Percentiles rank a stretch among this genome's conserved stretches.
These are phyloP conservation scores for Cladorrhinum samala DNA, from an alignment of 495 filamentous ascomycete species.

Conservation along the genomic window DNA sequence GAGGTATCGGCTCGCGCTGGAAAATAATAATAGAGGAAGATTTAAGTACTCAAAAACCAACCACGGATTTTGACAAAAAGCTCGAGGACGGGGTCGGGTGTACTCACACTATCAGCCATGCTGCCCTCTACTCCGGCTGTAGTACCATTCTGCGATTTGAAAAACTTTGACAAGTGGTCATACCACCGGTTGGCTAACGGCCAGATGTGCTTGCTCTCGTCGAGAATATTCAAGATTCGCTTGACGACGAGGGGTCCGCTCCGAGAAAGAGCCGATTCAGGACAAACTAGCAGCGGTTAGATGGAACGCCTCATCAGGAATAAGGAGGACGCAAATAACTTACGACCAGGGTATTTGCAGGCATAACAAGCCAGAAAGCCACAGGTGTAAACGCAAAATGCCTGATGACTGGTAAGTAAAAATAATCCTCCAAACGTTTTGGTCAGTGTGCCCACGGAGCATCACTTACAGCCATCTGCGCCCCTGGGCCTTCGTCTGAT, in stretches of 20 bases:
- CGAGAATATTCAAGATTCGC: conserved; percentile 34
- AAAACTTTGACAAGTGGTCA: conserved; percentile 37
- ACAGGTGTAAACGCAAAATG: conserved; percentile 47
- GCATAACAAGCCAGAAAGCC: conserved; percentile 44
- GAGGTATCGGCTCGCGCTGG: conserved; percentile 28
- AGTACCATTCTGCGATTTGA: conserved; percentile 30
- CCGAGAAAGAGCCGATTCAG: conserved; percentile 27
- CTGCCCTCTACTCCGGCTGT: conserved; percentile 31
- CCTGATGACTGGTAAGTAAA: no score
- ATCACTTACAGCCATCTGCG: conserved; percentile 43
- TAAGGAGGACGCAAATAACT: conserved; percentile 3
- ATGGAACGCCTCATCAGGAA: neutral
- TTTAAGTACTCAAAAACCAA: neutral
- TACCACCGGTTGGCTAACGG: conserved; percentile 41
- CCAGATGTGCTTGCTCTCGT: conserved; percentile 39
- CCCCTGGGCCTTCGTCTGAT: conserved; percentile 39
- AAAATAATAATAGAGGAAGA: no score
- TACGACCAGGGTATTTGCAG: conserved; percentile 40
- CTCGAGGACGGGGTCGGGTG: neutral
- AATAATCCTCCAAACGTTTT: no score
- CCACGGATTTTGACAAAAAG: neutral
- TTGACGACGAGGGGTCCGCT: conserved; percentile 35
- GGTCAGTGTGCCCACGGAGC: neutral
- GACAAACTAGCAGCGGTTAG: conserved; percentile 26
- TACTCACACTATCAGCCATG: conserved; percentile 43